Conservation (phyloP, 805 yeast genomes). For the Myxozyma monticola region DNA sequence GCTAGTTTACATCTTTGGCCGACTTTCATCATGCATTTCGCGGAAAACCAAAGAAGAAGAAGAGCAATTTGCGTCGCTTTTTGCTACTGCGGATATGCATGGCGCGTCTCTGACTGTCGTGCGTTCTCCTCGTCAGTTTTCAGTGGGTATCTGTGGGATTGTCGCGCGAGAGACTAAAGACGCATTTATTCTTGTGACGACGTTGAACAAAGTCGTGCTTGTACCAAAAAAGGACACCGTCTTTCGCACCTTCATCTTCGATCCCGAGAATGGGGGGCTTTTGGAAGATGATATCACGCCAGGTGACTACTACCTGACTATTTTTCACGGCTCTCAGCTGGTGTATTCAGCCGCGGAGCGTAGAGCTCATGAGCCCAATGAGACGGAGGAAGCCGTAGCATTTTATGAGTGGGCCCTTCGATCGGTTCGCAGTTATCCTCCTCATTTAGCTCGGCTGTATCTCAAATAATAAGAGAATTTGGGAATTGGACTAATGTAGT, state of each 20-base stretch:
- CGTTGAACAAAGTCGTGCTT: slow-evolving; percentile 7
- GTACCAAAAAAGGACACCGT: slow-evolving; percentile 25
- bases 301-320: not conserved
- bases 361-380: slow-evolving; percentile 27
- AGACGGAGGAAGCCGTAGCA: no score
- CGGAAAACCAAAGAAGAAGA: no score
- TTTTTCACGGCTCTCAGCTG: slow-evolving; percentile 24
- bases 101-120: slow-evolving; percentile 22
- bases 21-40: no score
- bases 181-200: slow-evolving; percentile 14
- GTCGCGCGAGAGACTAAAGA: slow-evolving; percentile 19
- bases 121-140: slow-evolving; percentile 10
- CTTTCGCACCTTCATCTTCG: slow-evolving; percentile 3
- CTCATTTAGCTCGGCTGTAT: no score
- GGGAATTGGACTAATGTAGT: no score
- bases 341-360: slow-evolving; percentile 26
- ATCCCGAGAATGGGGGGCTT: not conserved
- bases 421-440: no score
- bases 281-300: no score
- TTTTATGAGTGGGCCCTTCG: no score
- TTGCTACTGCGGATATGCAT: slow-evolving; percentile 25
- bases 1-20: no score
- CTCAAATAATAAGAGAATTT: no score
- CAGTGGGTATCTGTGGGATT: slow-evolving; percentile 24
- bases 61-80: no score